Conservation (phyloP, 176 grass and related monocot genomes). For the Phyllostachys edulis region DNA sequence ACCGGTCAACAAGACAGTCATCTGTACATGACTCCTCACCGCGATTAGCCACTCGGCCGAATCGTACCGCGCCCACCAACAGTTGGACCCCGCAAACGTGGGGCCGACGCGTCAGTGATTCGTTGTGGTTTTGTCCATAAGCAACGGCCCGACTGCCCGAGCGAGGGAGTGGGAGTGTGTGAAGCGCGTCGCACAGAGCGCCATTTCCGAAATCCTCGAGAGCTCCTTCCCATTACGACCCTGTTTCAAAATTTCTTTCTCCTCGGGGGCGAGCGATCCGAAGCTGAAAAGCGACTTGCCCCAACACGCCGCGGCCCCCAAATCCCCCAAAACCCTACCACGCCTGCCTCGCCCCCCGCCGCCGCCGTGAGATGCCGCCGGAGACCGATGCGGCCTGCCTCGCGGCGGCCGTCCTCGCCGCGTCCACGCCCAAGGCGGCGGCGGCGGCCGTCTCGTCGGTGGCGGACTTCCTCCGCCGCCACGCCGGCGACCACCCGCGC, state of each 20-base stretch:
- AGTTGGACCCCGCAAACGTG: neutral
- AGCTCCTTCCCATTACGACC: neutral
- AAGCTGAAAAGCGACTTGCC: neutral
- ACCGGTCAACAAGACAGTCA: neutral
- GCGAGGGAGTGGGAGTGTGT: neutral
- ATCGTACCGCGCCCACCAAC: neutral
- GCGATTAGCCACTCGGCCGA: neutral
- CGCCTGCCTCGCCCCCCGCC: neutral
- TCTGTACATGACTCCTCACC: neutral
- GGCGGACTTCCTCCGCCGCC: conserved; percentile 57
- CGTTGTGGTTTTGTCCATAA: rapidly evolving
- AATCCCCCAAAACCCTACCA: conserved; percentile 35
- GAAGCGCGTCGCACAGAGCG: neutral
- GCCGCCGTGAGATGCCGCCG: conserved; percentile 41
- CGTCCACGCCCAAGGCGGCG: conserved; percentile 40
- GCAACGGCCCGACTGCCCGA: too few relatives aligned
- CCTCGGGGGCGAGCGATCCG: neutral
- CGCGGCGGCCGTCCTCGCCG: conserved; percentile 41
- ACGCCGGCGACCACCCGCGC: conserved; percentile 59
- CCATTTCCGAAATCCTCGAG: conserved; percentile 30
- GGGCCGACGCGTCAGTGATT: neutral
- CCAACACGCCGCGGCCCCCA: neutral
- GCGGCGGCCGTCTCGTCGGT: conserved; percentile 29
- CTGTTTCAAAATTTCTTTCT: conserved; percentile 21
- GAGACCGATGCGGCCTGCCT: conserved; percentile 40